Evolutionary conservation across 148 eudicot genomes (phyloP).

Genomic region (Vaccinium vitisidaea): DNA sequence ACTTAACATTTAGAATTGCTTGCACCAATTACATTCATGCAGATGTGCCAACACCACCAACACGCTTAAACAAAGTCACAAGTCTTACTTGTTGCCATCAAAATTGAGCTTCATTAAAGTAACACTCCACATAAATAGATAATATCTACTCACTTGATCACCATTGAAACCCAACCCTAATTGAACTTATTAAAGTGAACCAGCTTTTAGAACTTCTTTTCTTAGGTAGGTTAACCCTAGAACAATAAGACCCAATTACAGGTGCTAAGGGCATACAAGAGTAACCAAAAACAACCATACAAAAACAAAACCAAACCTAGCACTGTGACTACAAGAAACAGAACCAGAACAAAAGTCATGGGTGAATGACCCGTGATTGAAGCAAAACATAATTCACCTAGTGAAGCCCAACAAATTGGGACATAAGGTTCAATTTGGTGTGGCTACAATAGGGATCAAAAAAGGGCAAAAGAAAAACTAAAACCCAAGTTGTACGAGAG

Average conservation of each 20-base stretch:
- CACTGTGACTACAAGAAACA: too few relatives aligned
- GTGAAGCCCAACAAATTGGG: neutral
- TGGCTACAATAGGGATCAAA: neutral
- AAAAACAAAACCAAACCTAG: too few relatives aligned
- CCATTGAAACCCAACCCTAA: neutral
- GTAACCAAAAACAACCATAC: too few relatives aligned
- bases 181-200: neutral
- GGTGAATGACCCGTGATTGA: neutral
- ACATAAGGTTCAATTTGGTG: neutral
- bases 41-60: neutral
- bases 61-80: neutral
- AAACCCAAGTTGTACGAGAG: neutral
- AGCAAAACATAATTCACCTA: neutral
- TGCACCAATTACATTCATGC: neutral
- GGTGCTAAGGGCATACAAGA: too few relatives aligned
- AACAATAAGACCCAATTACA: too few relatives aligned
- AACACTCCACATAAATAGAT: neutral
- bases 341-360: too few relatives aligned
- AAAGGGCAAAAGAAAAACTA: neutral
- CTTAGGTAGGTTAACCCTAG: too few relatives aligned
- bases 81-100: neutral
- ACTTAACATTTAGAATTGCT: neutral
- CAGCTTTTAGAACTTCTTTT: too few relatives aligned
- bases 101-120: neutral
- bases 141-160: neutral